Evolutionary conservation across 2,329 filamentous ascomycete species (phyloP).

Genomic region (Scleromitrula shiraiana): DNA sequence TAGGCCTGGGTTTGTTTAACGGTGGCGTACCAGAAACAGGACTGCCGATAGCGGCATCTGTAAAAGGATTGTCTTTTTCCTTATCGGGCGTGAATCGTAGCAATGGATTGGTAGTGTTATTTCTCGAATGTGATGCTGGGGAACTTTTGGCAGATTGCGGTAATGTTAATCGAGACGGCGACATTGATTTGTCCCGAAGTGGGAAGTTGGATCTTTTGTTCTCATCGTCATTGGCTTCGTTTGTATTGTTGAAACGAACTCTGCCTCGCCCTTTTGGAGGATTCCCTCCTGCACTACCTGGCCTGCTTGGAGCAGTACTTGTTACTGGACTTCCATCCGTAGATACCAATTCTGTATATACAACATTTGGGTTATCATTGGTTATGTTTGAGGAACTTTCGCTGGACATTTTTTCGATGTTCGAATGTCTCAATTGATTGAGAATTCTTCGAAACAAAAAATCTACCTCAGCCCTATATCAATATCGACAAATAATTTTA

Average conservation of each 20-base stretch:
- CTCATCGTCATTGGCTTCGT: constrained; percentile 26
- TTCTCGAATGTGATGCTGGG: constrained; percentile 25
- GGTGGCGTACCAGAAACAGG: background rate
- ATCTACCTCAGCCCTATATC: background rate
- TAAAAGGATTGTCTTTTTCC: constrained; percentile 26
- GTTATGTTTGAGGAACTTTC: constrained; percentile 1
- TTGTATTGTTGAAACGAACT: constrained; percentile 29
- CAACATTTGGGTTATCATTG: background rate
- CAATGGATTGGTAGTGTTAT: constrained; percentile 16
- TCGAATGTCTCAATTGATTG: constrained; percentile 1
- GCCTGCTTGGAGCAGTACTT: constrained; percentile 18
- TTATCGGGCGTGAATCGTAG: constrained; percentile 18
- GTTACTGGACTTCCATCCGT: background rate
- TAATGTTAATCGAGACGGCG: constrained; percentile 7
- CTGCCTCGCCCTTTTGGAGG: constrained; percentile 17
- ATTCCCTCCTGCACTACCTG: constrained; percentile 17
- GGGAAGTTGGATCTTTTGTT: constrained; percentile 23
- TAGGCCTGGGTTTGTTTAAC: constrained; percentile 20
- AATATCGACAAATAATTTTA: too few relatives aligned
- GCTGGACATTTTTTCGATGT: background rate
- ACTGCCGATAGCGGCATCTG: constrained; percentile 12
- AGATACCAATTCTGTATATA: background rate
- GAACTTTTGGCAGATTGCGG: constrained; percentile 13
- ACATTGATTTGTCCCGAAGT: constrained; percentile 18
- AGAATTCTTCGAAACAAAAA: background rate